phyloP scores from a whole-genome alignment of 306 rosid species.

The Potentilla sterilis region DNA sequence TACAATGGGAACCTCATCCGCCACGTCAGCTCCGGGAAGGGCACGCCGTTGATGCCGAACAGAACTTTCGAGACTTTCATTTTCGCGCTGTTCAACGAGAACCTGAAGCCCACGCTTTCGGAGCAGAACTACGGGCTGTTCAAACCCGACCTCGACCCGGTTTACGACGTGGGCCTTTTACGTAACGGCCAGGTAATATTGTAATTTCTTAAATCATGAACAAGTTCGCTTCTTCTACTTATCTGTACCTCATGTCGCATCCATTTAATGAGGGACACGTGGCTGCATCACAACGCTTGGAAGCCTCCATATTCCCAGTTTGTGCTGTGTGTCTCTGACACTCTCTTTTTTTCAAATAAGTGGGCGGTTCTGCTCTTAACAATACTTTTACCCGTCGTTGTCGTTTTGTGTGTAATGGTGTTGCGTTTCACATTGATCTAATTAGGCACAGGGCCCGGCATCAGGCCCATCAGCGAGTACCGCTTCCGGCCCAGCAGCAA shows the following conservation, averaged over 20 bases:
- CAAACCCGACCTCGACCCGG: slow-evolving; percentile 60
- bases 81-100: slow-evolving; percentile 72
- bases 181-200: slow-evolving; percentile 44
- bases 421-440: too few species aligned
- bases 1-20: slow-evolving; percentile 64
- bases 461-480: neutral
- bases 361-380: neutral
- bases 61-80: slow-evolving; percentile 61
- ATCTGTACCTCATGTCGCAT: neutral
- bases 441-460: slow-evolving; percentile 15
- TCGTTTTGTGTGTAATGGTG: neutral
- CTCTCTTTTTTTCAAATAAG: neutral
- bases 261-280: neutral
- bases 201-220: neutral
- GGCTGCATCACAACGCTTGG: too few species aligned
- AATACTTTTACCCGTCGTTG: neutral
- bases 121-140: slow-evolving; percentile 82
- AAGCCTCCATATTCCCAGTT: neutral
- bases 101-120: slow-evolving; percentile 55
- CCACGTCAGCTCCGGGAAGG: slow-evolving; percentile 68
- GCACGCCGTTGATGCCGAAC: slow-evolving; percentile 85
- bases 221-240: neutral
- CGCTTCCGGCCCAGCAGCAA: neutral
- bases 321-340: neutral
- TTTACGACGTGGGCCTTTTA: slow-evolving; percentile 61